Percentiles rank a stretch among this genome's conserved stretches.
These are phyloP conservation scores for Aspergillus quadrilineatus DNA, from an alignment of 2,329 filamentous ascomycete species.

Conservation along the genomic window DNA sequence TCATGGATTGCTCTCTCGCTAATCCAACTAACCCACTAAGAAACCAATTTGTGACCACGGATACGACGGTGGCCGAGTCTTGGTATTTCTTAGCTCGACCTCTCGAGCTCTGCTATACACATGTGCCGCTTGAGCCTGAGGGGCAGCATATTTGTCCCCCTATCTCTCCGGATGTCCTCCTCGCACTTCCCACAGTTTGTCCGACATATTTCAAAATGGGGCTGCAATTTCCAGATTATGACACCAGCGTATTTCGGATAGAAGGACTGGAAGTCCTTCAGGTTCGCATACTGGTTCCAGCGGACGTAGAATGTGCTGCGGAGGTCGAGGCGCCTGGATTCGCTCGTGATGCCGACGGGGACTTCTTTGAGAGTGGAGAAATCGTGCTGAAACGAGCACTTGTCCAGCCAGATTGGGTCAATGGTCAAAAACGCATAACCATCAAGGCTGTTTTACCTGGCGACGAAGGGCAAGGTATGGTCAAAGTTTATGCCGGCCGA, in stretches of 20 bases:
- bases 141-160: conserved; percentile 94
- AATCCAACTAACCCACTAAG: conserved; percentile 86
- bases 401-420: conserved; percentile 87
- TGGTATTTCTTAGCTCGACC: conserved; percentile 96
- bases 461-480: conserved; percentile 81
- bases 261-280: conserved; percentile 94
- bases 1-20: conserved; percentile 91
- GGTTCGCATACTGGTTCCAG: conserved; percentile 79
- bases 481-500: conserved; percentile 93
- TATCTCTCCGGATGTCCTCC: conserved; percentile 77
- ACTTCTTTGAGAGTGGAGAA: conserved; percentile 90
- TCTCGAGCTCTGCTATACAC: conserved; percentile 89
- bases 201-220: conserved; percentile 83
- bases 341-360: conserved; percentile 79
- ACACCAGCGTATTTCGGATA: conserved; percentile 79
- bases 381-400: conserved; percentile 80
- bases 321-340: conserved; percentile 86
- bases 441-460: conserved; percentile 89
- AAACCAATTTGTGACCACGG: conserved; percentile 70
- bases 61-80: conserved; percentile 69
- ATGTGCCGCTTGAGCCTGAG: conserved; percentile 80
- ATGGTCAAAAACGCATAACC: conserved; percentile 84
- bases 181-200: conserved; percentile 81
- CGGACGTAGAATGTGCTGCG: conserved; percentile 86
- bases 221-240: conserved; percentile 81